Evolutionary conservation across 805 yeast genomes (phyloP), one percentile per base, ranked within the genome.

Genomic region (Candida khao-thaluensis): DNA sequence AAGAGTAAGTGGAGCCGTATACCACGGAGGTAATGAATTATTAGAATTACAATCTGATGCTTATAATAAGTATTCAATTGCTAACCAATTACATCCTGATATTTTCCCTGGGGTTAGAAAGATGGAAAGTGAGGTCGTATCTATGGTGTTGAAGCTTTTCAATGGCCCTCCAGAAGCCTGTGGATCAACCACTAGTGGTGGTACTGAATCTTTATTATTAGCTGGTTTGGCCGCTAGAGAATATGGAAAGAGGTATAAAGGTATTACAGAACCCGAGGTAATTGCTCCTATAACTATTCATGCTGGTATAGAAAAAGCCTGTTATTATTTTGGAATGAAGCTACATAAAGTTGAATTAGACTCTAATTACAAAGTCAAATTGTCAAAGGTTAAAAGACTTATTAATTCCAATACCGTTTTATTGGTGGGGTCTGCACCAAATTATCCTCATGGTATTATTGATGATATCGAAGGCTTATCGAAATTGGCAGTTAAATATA

Each of bases 31-130:
- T 10, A 67, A 72, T n/a, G 86, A 85, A 22, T 62, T 91, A 38
- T 70, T 85, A 26, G 66, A 73, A 26, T 66, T 93, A 25, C 98
- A 93, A 62, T 66, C 93, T 7, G 62, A 74, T 40, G 93, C 96
- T 0, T 90, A 79, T 59, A 75, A 79, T 38, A 74, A 75, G 53
- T 90, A 77, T 59, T 78, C 93, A 5, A 89, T 90, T 17, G 88
- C 97, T 2, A 91, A 93, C 63, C 99, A 93, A 63, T 69, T 91
- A 37, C 99, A 91, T 59, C 99, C 99, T 0, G 98, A 91, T 62
- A 93, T 89, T 3, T 91, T 91, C 56, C 99, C 98, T 0, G 98
- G 95, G 5, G 85, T 91, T 6, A 78, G 99, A 30, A 89, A 91
- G 60, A 90, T 91, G 96, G 99, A 91, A 57, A 70, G 96, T 5